Evolutionary conservation across 2,329 filamentous ascomycete species (phyloP), one percentile per base, ranked within the genome.

Genomic region (Colletotrichum cuscutae): DNA sequence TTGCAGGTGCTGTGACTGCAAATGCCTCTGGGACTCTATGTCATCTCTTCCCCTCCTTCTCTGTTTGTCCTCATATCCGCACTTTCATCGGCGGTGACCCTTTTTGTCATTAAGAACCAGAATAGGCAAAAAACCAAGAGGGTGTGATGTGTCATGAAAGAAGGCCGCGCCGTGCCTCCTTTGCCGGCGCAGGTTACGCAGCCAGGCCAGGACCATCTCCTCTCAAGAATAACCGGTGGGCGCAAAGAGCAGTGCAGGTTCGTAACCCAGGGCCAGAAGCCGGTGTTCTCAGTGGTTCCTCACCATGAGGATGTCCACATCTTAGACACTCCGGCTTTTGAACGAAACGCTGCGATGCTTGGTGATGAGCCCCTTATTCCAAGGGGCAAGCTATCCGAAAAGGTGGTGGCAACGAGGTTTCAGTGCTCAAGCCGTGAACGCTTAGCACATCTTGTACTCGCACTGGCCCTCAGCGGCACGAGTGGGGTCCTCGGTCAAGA

Each of bases 391-490:
- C 30, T 57, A 11, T n/a, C 65, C 59, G 42, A 49, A 52, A 54
- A 15, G 30, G 30, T n/a, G 28, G 52, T 30, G 49, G 65, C 22
- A 37, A 8, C 11, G 32, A 24, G 54, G 24, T 12, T 63, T 59
- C 15, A 11, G 7, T 49, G 42, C 42, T 49, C 15, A 24, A 12
- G 53, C 22, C 6, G 5, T 24, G 24, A 22, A 30, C 28, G 37
- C 24, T 80, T 87, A 92, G 84, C 90, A 92, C 90, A 92, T 92
- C 84, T 93, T 96, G 88, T 98, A 99, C 77, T 91, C 88, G 83
- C 93, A 94, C 75, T 85, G 82, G 68, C 95, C 96, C 79, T 91
- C 83, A 5, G 91, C 90, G 72, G 87, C 85, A 77, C 97, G 90
- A 75, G 88, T 93, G 37, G 85, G 83, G 81, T 98, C 95, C 30